Evolutionary conservation across 345 rosid species (phyloP).

Genomic region (Reutealis trisperma): DNA sequence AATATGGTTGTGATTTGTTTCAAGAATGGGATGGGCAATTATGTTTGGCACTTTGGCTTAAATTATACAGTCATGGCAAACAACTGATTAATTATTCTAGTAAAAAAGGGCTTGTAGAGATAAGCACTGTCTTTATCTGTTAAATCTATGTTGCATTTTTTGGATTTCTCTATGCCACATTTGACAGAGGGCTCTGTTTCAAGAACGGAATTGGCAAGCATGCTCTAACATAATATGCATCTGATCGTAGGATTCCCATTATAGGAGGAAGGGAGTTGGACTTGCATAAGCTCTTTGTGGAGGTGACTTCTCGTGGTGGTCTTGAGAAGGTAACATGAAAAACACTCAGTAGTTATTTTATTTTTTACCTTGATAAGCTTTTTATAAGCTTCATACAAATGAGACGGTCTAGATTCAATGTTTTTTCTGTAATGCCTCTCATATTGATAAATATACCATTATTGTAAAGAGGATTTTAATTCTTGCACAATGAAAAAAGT

Average conservation of each 20-base stretch:
- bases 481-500: background rate
- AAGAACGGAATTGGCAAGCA: background rate
- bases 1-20: background rate
- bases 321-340: conserved; percentile 69
- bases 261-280: conserved; percentile 92
- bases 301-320: conserved; percentile 97
- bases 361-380: background rate
- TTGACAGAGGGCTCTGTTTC: background rate
- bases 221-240: background rate
- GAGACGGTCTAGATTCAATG: background rate
- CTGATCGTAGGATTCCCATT: conserved; percentile 70
- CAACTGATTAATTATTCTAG: background rate
- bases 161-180: background rate
- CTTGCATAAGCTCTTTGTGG: conserved; percentile 85
- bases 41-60: background rate
- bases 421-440: background rate
- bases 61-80: background rate
- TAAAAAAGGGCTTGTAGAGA: background rate
- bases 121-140: too few species aligned
- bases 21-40: background rate
- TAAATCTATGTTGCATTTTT: background rate
- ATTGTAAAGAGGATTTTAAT: background rate
- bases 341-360: background rate
- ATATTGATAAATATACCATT: background rate
- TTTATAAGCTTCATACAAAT: background rate